phyloP scores from a whole-genome alignment of 305 asterid species.

The Lippia alba region DNA sequence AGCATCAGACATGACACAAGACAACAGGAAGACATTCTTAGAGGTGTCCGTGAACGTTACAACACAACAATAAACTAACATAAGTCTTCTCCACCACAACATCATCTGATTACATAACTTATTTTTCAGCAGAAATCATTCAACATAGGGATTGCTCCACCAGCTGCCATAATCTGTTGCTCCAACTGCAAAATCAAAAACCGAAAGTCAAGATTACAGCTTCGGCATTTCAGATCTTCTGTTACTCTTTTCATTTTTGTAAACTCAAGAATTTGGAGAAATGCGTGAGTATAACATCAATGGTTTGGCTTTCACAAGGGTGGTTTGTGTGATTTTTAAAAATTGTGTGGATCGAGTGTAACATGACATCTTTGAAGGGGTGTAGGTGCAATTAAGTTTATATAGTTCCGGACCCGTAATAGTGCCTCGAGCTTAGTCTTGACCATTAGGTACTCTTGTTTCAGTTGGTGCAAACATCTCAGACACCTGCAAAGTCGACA shows the following conservation, averaged over 20 bases:
- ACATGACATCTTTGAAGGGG: neutral
- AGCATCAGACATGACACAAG: too few species aligned
- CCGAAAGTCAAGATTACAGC: neutral
- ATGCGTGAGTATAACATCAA: neutral
- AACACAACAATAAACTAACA: too few species aligned
- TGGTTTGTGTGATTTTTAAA: neutral
- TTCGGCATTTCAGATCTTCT: neutral
- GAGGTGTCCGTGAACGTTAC: too few species aligned
- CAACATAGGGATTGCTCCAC: slow-evolving; percentile 61
- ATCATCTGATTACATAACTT: neutral
- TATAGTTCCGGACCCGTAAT: slow-evolving; percentile 47
- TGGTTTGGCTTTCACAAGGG: too few species aligned
- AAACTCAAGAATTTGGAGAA: neutral
- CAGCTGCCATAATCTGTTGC: slow-evolving; percentile 70
- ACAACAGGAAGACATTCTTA: too few species aligned
- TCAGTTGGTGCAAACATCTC: slow-evolving; percentile 59
- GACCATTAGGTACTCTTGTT: slow-evolving; percentile 66
- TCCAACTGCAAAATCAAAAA: slow-evolving; percentile 48
- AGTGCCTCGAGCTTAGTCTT: slow-evolving; percentile 63
- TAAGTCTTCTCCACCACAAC: too few species aligned
- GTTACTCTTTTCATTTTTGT: neutral
- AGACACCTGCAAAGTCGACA: slow-evolving; percentile 49
- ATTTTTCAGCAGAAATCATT: slow-evolving; percentile 31
- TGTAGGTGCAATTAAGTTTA: neutral
- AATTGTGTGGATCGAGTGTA: too few species aligned